phyloP scores from a whole-genome alignment of 2,329 filamentous ascomycete genomes.

The Colletotrichum sp. region DNA sequence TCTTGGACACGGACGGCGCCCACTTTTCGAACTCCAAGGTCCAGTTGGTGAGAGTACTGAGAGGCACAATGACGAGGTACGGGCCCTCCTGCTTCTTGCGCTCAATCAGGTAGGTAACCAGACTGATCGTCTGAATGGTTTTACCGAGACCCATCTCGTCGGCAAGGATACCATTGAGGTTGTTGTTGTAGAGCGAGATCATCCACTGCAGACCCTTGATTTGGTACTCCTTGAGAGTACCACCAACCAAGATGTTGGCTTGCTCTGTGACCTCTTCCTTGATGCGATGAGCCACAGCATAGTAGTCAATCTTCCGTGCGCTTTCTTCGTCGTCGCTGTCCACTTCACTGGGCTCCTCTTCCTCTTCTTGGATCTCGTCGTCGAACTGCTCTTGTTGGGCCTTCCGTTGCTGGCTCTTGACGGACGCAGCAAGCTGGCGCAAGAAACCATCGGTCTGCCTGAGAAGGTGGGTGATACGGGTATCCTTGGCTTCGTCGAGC shows the following conservation, averaged over 20 bases:
- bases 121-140: slow-evolving; percentile 97
- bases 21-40: slow-evolving; percentile 99
- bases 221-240: slow-evolving; percentile 95
- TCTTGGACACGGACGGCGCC: slow-evolving; percentile 84
- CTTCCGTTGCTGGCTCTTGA: slow-evolving; percentile 90
- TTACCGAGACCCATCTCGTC: slow-evolving; percentile 99
- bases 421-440: slow-evolving; percentile 91
- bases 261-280: slow-evolving; percentile 90
- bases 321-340: slow-evolving; percentile 74
- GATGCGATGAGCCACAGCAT: slow-evolving; percentile 94
- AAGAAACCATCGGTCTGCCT: slow-evolving; percentile 98
- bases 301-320: slow-evolving; percentile 93
- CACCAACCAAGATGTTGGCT: slow-evolving; percentile 86
- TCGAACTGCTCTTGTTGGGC: slow-evolving; percentile 75
- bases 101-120: slow-evolving; percentile 97
- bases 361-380: slow-evolving; percentile 56
- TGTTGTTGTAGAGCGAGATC: slow-evolving; percentile 99
- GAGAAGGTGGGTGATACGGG: slow-evolving; percentile 95
- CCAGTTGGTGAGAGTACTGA: slow-evolving; percentile 98
- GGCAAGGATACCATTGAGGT: slow-evolving; percentile 96
- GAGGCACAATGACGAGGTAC: slow-evolving; percentile 93
- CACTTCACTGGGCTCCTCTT: slow-evolving; percentile 70
- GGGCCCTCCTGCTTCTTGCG: slow-evolving; percentile 91
- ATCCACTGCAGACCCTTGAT: slow-evolving; percentile 99
- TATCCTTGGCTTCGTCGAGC: slow-evolving; percentile 98